Conservation (phyloP, 257 asterid species). For the Ilex aquifolium region DNA sequence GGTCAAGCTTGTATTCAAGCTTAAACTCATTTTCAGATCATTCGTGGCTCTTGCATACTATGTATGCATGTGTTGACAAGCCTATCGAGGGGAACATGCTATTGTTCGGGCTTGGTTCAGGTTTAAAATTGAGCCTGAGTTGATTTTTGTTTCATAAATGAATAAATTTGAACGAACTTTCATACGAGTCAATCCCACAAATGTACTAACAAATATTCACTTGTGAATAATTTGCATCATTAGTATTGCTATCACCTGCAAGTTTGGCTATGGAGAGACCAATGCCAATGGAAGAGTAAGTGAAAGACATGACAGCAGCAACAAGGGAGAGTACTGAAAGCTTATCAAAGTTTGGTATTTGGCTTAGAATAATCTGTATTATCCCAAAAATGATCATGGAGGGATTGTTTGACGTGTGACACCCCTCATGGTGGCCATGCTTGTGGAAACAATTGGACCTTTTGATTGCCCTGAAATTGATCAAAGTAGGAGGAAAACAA, state of each 20-base stretch:
- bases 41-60: too few relatives aligned
- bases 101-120: too few relatives aligned
- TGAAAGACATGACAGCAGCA: constrained; percentile 72
- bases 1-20: too few relatives aligned
- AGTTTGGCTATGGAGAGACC: constrained; percentile 48
- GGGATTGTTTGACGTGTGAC: constrained; percentile 33
- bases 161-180: too few relatives aligned
- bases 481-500: background rate
- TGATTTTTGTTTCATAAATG: too few relatives aligned
- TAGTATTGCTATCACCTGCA: constrained; percentile 23
- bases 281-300: constrained; percentile 58
- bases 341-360: constrained; percentile 61
- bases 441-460: constrained; percentile 59
- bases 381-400: constrained; percentile 40
- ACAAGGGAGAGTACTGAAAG: constrained; percentile 54
- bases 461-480: constrained; percentile 42
- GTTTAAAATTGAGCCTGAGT: too few relatives aligned
- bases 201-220: too few relatives aligned
- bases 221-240: too few relatives aligned
- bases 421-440: constrained; percentile 34
- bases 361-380: constrained; percentile 46
- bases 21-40: too few relatives aligned
- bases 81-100: too few relatives aligned
- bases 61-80: too few relatives aligned
- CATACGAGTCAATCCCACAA: too few relatives aligned